Percentiles rank a stretch among this genome's conserved stretches.
Evolutionary conservation across 441 rosid species (phyloP).

Genomic region (Melastoma candidum): DNA sequence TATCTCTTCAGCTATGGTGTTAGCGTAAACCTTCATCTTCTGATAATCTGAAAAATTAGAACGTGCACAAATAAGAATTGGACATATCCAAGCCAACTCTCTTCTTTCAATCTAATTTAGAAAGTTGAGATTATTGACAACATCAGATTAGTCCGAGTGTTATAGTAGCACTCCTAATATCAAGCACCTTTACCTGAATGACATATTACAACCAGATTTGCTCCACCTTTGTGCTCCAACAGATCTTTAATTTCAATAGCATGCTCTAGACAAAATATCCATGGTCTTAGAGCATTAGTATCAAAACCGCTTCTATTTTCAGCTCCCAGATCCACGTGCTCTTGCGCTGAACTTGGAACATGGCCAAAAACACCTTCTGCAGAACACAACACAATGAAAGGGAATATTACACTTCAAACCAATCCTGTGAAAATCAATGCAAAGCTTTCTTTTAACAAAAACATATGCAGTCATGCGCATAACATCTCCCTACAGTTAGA

Average conservation of each 20-base stretch:
- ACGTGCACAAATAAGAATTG: background rate
- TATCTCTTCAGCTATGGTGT: slow-evolving; percentile 65
- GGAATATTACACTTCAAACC: slow-evolving; percentile 14
- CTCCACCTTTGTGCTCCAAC: slow-evolving; percentile 72
- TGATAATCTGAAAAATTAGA: slow-evolving; percentile 61
- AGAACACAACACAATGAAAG: slow-evolving; percentile 19
- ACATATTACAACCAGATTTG: slow-evolving; percentile 68
- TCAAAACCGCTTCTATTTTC: slow-evolving; percentile 34
- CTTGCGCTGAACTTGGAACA: slow-evolving; percentile 26
- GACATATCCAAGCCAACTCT: background rate
- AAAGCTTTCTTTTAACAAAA: too few species aligned
- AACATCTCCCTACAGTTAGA: too few species aligned
- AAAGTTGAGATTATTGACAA: too few species aligned
- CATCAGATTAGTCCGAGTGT: background rate
- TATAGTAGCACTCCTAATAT: background rate
- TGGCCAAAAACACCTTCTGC: slow-evolving; percentile 24
- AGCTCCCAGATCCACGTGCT: slow-evolving; percentile 17
- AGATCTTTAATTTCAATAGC: slow-evolving; percentile 66
- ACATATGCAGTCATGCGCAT: too few species aligned
- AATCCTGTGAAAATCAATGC: slow-evolving; percentile 1
- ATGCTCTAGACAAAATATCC: slow-evolving; percentile 96
- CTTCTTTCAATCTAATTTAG: background rate
- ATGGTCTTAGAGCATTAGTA: slow-evolving; percentile 58
- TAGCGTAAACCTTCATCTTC: slow-evolving; percentile 85
- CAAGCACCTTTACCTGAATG: slow-evolving; percentile 66